Evolutionary conservation across 2,329 filamentous ascomycete species (phyloP).

Genomic region (Fusarium equiseti): DNA sequence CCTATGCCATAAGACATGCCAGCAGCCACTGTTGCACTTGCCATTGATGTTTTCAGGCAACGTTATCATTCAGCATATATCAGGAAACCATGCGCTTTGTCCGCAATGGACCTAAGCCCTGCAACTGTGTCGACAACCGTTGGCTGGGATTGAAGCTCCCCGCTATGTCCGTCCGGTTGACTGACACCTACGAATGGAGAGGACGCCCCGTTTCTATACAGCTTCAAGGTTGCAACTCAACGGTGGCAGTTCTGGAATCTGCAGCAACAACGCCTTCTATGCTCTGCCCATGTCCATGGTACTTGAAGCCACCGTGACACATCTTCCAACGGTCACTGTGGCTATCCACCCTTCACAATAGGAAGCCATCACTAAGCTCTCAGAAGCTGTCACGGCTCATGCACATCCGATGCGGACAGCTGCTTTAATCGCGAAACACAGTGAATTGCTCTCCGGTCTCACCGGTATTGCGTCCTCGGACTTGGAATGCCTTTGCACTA

Average conservation of each 20-base stretch:
- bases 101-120: not conserved
- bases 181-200: conserved; percentile 22
- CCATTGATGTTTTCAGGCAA: not conserved
- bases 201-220: conserved; percentile 29
- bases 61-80: not conserved
- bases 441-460: conserved; percentile 23
- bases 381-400: conserved; percentile 35
- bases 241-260: conserved; percentile 22
- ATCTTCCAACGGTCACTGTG: conserved; percentile 41
- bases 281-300: conserved; percentile 18
- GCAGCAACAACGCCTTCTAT: conserved; percentile 17
- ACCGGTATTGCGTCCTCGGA: conserved; percentile 28
- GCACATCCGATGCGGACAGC: conserved; percentile 39
- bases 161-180: conserved; percentile 6
- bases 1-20: conserved; percentile 11
- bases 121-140: not conserved
- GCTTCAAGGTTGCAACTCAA: conserved; percentile 29
- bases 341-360: conserved; percentile 24
- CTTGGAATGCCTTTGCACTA: conserved; percentile 24
- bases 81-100: not conserved
- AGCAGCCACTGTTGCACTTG: conserved; percentile 12
- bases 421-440: conserved; percentile 25
- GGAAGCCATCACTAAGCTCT: conserved; percentile 29
- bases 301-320: conserved; percentile 41
- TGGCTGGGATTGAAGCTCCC: conserved; percentile 2